Evolutionary conservation across 2,329 filamentous ascomycete species (phyloP).

Genomic region (Penicillium vulpinum): DNA sequence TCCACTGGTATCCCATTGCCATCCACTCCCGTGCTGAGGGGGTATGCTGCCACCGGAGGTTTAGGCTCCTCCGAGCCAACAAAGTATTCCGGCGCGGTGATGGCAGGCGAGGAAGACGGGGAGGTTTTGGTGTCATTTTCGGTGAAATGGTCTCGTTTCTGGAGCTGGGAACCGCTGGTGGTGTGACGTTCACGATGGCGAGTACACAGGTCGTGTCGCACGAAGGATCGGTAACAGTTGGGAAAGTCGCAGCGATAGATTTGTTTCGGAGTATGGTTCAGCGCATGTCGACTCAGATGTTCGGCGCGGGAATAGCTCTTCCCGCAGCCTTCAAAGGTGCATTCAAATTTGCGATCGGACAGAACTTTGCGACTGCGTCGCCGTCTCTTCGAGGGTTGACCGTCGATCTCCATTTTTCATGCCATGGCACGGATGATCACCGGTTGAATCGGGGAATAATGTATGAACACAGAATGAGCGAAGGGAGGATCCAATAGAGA

Average conservation of each 20-base stretch:
- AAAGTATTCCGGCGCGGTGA: conserved; percentile 22
- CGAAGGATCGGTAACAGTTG: conserved; percentile 86
- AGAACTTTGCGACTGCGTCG: conserved; percentile 48
- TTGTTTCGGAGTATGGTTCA: conserved; percentile 81
- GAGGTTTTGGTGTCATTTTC: conserved; percentile 22
- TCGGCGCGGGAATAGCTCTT: conserved; percentile 97
- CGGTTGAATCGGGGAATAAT: neutral
- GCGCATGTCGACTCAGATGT: conserved; percentile 87
- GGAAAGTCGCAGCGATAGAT: conserved; percentile 93
- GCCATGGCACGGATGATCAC: conserved; percentile 5
- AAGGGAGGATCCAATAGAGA: neutral
- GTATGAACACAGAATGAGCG: neutral
- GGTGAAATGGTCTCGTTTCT: conserved; percentile 49
- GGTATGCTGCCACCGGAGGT: conserved; percentile 20
- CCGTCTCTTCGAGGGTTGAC: conserved; percentile 41
- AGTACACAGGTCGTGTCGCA: conserved; percentile 88
- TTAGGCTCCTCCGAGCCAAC: conserved; percentile 18
- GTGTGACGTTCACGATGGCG: conserved; percentile 79
- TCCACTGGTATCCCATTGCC: conserved; percentile 17
- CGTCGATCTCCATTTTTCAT: conserved; percentile 14
- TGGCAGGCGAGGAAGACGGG: conserved; percentile 24
- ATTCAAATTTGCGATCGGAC: conserved; percentile 65
- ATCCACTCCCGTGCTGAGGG: conserved; percentile 22
- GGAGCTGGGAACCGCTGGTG: conserved; percentile 57
- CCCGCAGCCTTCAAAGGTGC: conserved; percentile 80